Base-by-base conservation (phyloP, 192 early-diverging fungal genomes). In the Backusella tarrabulga region DNA sequence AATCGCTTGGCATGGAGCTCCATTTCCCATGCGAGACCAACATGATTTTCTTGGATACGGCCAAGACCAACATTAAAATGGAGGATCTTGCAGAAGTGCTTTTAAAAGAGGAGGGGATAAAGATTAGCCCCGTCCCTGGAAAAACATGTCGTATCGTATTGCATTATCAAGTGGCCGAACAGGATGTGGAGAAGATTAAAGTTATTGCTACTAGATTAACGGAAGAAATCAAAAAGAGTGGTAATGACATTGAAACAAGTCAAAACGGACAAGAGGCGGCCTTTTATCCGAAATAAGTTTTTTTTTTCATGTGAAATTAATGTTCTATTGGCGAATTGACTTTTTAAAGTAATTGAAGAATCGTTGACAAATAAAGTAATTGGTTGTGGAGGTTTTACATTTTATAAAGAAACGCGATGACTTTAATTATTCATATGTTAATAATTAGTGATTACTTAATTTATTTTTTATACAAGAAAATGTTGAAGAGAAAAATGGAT, bases 21-120 rank as follows among this genome's bases (percentile, higher is more conserved):
- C 85, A 81, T 7, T 79, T 88, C 6, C 90, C 90, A 23, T 86
- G 89, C 6, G 91, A 97, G 11, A 97, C 97, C 19, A 98, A 97
- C 83, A 98, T 98, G 95, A 88, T 98, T 6, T 91, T 91, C 79
- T 80, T 96, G 6, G 88, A 95, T 69, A 83, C 82, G 29, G 74
- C 74, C 5, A 63, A 77, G 19, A 72, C 81, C 17, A 87, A 87
- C 32, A 71, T 92, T 0, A 85, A 87, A n/a, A 29, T 72, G 23
- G 80, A 89, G n/a, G 82, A 87, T 17, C 67, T 93, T 23, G 77
- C 74, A 14, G 71, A 54, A 8, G 83, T 72, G 40, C 78, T 94
- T n/a, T 78, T 77, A 23, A 69, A 44, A 12, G 15, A 81, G 60
- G 42, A 88, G 3, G 83, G 83, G 26, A 87, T 94, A 77, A 78